These are phyloP conservation scores for Yamadazyma dushanensis DNA, from an alignment of 1,139 yeast species.

Conservation along the genomic window DNA sequence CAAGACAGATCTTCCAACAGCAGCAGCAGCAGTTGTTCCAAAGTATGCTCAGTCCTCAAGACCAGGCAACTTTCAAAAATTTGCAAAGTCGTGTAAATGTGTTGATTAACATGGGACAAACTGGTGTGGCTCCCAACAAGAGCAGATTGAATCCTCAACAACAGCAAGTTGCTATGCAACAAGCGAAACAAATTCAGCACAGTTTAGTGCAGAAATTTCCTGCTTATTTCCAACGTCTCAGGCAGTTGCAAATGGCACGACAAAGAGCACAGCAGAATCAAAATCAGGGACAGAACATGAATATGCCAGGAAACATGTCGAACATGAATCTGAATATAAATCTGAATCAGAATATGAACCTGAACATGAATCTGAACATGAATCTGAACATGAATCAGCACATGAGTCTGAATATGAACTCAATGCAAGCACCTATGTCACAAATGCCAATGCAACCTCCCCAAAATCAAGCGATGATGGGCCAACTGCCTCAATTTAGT, in stretches of 20 bases:
- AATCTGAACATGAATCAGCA: slow-evolving; percentile 24
- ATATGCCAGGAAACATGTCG: slow-evolving; percentile 9
- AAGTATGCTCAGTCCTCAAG: slow-evolving; percentile 41
- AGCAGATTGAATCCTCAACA: slow-evolving; percentile 45
- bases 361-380: slow-evolving; percentile 11
- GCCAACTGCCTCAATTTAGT: slow-evolving; percentile 13
- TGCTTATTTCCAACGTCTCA: slow-evolving; percentile 42
- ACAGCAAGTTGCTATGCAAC: slow-evolving; percentile 47
- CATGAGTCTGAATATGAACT: slow-evolving; percentile 16
- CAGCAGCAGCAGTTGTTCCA: slow-evolving; percentile 51
- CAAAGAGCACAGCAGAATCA: slow-evolving; percentile 34
- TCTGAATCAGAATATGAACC: slow-evolving; percentile 10
- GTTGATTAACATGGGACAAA: slow-evolving; percentile 45
- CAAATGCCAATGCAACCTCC: slow-evolving; percentile 4
- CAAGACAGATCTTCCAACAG: slow-evolving; percentile 29
- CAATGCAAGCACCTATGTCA: slow-evolving; percentile 6
- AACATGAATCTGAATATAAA: background rate
- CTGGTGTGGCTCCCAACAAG: slow-evolving; percentile 47
- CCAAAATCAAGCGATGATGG: slow-evolving; percentile 3
- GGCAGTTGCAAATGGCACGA: slow-evolving; percentile 42
- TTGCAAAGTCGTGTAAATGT: slow-evolving; percentile 43
- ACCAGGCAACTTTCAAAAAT: slow-evolving; percentile 46
- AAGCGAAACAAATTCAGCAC: slow-evolving; percentile 45
- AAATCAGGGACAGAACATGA: slow-evolving; percentile 14
- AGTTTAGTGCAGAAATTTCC: slow-evolving; percentile 47